Evolutionary conservation across 495 filamentous ascomycete species (phyloP).

Genomic region (Trichodelitschia bisporula): DNA sequence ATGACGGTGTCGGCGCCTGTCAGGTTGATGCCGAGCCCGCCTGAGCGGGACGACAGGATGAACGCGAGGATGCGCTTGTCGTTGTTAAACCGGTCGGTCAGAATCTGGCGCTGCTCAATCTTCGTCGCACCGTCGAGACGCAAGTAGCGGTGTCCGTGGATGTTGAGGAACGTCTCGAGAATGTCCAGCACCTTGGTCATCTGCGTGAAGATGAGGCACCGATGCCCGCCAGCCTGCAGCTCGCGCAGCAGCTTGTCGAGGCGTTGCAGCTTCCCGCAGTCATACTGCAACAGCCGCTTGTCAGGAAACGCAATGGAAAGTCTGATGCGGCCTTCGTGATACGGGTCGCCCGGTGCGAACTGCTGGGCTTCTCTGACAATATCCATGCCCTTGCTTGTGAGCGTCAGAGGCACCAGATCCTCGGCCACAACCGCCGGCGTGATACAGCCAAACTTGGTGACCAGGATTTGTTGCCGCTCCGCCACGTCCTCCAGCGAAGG

Average conservation of each 20-base stretch:
- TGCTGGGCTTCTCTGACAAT: constrained; percentile 17
- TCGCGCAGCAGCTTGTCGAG: constrained; percentile 70
- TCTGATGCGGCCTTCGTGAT: constrained; percentile 82
- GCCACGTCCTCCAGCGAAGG: constrained; percentile 48
- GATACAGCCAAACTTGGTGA: constrained; percentile 72
- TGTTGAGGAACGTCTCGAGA: constrained; percentile 92
- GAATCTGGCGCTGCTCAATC: constrained; percentile 79
- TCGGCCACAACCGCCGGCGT: constrained; percentile 69
- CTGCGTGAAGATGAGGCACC: constrained; percentile 93
- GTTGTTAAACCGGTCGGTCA: constrained; percentile 93
- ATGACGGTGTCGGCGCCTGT: constrained; percentile 96
- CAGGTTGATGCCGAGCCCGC: constrained; percentile 86
- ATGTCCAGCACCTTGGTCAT: constrained; percentile 99
- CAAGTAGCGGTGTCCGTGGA: constrained; percentile 89
- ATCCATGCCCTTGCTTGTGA: constrained; percentile 33
- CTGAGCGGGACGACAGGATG: constrained; percentile 85
- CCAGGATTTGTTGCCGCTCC: constrained; percentile 39
- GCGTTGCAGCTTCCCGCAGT: constrained; percentile 89
- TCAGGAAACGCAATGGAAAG: constrained; percentile 93
- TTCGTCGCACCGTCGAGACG: constrained; percentile 88
- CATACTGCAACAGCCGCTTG: constrained; percentile 82
- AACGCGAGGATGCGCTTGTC: constrained; percentile 79
- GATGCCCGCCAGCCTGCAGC: constrained; percentile 72
- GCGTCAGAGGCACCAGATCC: constrained; percentile 33
- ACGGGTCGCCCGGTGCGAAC: constrained; percentile 27